Percentiles rank a stretch among this genome's conserved stretches.
phyloP scores from a whole-genome alignment of 1,139 yeast genomes.

The Arxiozyma heterogenica region DNA sequence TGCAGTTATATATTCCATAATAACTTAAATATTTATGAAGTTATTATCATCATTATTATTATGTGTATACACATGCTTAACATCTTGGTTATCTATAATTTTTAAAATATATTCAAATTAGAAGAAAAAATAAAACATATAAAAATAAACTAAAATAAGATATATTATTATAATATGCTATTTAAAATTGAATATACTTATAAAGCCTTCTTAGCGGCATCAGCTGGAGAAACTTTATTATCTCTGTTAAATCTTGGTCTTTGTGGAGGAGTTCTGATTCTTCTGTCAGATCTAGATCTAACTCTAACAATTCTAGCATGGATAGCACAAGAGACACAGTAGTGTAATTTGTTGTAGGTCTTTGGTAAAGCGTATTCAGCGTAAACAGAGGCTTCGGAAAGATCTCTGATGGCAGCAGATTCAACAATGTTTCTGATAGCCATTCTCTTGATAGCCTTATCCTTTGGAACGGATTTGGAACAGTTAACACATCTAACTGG shows the following conservation, averaged over 20 bases:
- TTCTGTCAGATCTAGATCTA: slow-evolving; percentile 98
- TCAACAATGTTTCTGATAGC: slow-evolving; percentile 99
- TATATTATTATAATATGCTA: not conserved
- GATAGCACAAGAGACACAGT: slow-evolving; percentile 99
- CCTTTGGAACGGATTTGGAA: slow-evolving; percentile 99
- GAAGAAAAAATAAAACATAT: not conserved
- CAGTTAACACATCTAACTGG: slow-evolving; percentile 99
- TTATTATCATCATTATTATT: no score
- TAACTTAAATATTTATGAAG: not conserved
- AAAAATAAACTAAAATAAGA: not conserved
- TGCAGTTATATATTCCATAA: not conserved
- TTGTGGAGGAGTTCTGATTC: slow-evolving; percentile 97
- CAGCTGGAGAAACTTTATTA: slow-evolving; percentile 94
- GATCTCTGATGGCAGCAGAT: slow-evolving; percentile 99
- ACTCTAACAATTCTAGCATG: slow-evolving; percentile 99
- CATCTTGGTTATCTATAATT: no score
- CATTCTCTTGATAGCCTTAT: slow-evolving; percentile 99
- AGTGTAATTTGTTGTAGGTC: slow-evolving; percentile 98
- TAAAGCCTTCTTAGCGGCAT: slow-evolving; percentile 91
- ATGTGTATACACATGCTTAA: not conserved
- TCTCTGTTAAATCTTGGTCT: slow-evolving; percentile 93
- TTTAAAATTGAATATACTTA: slow-evolving; percentile 18
- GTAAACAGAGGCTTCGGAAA: slow-evolving; percentile 98
- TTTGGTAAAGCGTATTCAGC: slow-evolving; percentile 99
- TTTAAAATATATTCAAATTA: not conserved